A percentile compares a stretch with the other conserved stretches of the same genome.
phyloP scores from a whole-genome alignment of 768 basidiomycete species.

The Serendipita sp. region DNA sequence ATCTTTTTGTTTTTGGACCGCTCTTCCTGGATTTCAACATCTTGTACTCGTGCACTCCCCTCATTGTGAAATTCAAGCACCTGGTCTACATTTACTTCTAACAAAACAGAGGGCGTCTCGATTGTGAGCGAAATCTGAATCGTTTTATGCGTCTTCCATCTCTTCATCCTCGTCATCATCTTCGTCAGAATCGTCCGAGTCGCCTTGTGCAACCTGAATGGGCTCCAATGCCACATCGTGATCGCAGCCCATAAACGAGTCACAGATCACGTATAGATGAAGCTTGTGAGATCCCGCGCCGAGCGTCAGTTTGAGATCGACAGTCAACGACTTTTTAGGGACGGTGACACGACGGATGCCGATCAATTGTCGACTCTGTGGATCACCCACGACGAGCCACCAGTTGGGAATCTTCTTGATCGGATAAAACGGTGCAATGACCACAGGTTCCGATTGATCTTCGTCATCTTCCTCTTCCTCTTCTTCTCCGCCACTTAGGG shows the following conservation, averaged over 20 bases:
- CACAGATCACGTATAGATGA: constrained; percentile 83
- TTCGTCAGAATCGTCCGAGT: constrained; percentile 68
- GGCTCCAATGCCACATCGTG: constrained; percentile 75
- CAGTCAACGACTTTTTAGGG: constrained; percentile 41
- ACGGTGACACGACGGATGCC: constrained; percentile 81
- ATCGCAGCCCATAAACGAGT: constrained; percentile 81
- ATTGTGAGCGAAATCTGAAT: neutral
- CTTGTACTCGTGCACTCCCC: no score
- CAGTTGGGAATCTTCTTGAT: constrained; percentile 82
- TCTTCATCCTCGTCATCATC: constrained; percentile 26
- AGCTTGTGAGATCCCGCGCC: constrained; percentile 70
- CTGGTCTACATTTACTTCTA: no score
- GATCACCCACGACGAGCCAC: constrained; percentile 94
- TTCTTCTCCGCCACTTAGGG: constrained; percentile 66
- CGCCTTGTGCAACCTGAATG: constrained; percentile 80
- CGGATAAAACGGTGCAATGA: constrained; percentile 91
- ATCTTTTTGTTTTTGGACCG: no score
- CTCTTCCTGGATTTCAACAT: no score
- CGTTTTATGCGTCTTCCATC: neutral
- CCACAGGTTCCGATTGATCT: constrained; percentile 54
- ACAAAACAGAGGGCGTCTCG: no score
- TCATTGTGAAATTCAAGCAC: no score
- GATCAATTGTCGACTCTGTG: constrained; percentile 62
- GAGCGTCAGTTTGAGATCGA: constrained; percentile 80
- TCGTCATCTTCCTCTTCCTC: constrained; percentile 38